Evolutionary conservation across 78 protist species (phyloP).

Genomic region (Protostelium mycophagum): DNA sequence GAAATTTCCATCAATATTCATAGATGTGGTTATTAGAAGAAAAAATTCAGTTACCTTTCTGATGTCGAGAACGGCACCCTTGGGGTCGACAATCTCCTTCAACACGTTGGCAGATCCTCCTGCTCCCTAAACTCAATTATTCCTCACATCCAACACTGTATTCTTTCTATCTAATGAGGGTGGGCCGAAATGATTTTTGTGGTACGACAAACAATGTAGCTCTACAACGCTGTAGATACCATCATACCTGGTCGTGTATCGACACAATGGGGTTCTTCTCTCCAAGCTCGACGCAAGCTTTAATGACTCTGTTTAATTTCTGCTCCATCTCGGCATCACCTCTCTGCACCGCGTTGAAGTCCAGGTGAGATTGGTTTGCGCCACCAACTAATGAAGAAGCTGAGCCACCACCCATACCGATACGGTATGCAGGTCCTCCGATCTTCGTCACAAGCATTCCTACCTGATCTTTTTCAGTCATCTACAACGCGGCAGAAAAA

Average conservation of each 20-base stretch:
- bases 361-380: constrained; percentile 67
- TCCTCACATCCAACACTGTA: neutral
- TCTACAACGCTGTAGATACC: neutral
- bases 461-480: neutral
- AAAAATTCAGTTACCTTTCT: neutral
- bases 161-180: too few relatives aligned
- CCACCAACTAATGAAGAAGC: constrained; percentile 83
- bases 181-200: too few relatives aligned
- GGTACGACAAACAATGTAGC: too few relatives aligned
- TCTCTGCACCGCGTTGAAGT: constrained; percentile 92
- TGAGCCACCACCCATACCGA: constrained; percentile 94
- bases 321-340: constrained; percentile 92
- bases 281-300: constrained; percentile 78
- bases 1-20: neutral
- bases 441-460: constrained; percentile 81
- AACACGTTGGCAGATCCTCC: constrained; percentile 84
- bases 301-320: constrained; percentile 76
- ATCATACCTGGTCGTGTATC: constrained; percentile 74
- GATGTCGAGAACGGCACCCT: constrained; percentile 62
- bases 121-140: too few relatives aligned
- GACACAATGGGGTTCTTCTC: constrained; percentile 75
- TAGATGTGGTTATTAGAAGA: too few relatives aligned
- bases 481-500: neutral
- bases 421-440: constrained; percentile 94
- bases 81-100: constrained; percentile 79